Conservation (phyloP, 1,139 yeast species). For the Taphrina betulina region DNA sequence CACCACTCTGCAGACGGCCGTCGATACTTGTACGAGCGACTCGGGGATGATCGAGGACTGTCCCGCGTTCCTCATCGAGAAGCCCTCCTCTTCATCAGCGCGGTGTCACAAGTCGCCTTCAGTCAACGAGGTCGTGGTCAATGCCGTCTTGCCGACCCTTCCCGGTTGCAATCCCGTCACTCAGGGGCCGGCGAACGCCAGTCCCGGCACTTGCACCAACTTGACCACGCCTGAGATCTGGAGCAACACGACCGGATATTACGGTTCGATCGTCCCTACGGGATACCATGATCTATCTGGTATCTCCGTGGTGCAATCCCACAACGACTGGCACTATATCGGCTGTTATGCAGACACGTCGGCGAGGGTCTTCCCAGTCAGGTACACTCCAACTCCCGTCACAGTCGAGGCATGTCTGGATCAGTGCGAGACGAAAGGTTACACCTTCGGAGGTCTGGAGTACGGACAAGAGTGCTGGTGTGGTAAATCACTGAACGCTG, state of each 20-base stretch:
- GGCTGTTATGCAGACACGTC: conserved; percentile 16
- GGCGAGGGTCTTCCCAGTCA: conserved; percentile 7
- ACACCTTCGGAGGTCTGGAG: conserved; percentile 29
- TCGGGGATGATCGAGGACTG: conserved; percentile 31
- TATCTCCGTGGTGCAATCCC: conserved; percentile 2
- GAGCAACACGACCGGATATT: conserved; percentile 23
- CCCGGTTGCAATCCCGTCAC: conserved; percentile 30
- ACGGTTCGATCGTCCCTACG: conserved; percentile 9
- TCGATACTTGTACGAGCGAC: conserved; percentile 23
- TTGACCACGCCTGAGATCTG: neutral
- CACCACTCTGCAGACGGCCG: conserved; percentile 24
- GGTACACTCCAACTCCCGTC: neutral
- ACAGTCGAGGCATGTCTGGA: conserved; percentile 15
- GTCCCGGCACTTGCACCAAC: no score
- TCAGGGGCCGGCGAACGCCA: conserved; percentile 8
- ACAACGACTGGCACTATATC: conserved; percentile 16
- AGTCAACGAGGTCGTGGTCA: conserved; percentile 2
- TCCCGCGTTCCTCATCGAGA: conserved; percentile 6
- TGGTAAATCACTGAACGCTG: conserved; percentile 15
- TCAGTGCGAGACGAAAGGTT: conserved; percentile 8
- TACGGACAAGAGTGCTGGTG: conserved; percentile 31
- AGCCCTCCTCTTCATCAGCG: neutral
- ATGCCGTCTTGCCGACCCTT: conserved; percentile 5
- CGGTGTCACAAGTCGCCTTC: conserved; percentile 26
- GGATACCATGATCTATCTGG: conserved; percentile 8